A percentile compares a stretch with the other conserved stretches of the same genome.
phyloP scores from a whole-genome alignment of 2,329 filamentous ascomycete species.

The Pestalotiopsis fici region DNA sequence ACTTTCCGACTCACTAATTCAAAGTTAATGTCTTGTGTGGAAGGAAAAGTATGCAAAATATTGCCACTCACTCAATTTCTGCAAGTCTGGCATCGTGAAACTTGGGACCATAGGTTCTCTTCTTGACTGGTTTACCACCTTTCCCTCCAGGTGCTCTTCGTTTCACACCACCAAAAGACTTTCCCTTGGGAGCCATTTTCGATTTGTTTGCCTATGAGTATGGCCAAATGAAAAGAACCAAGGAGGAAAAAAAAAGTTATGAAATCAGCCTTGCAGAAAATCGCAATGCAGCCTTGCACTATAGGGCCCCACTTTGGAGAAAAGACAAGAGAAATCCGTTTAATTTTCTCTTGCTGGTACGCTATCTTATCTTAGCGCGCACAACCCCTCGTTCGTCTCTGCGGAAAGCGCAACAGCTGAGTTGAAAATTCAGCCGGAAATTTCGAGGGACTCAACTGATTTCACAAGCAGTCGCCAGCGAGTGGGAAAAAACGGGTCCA shows the following conservation, averaged over 20 bases:
- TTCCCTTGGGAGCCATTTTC: conserved; percentile 13
- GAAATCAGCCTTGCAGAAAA: conserved; percentile 7
- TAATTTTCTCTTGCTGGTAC: conserved; percentile 21
- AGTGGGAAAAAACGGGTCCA: conserved; percentile 8
- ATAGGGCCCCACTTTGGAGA: background rate
- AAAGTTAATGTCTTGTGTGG: background rate
- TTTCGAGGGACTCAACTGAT: conserved; percentile 20
- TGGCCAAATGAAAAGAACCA: background rate
- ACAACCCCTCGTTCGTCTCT: conserved; percentile 48
- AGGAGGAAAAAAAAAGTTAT: background rate
- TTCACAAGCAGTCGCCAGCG: conserved; percentile 3
- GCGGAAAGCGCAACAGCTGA: conserved; percentile 36
- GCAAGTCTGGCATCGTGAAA: conserved; percentile 50
- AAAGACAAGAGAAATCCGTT: background rate
- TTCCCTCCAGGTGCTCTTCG: conserved; percentile 15
- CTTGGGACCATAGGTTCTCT: conserved; percentile 33
- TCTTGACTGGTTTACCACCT: conserved; percentile 24
- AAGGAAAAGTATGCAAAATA: background rate
- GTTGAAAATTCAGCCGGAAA: conserved; percentile 42
- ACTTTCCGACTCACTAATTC: conserved; percentile 29
- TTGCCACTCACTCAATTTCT: conserved; percentile 39
- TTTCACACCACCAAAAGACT: conserved; percentile 10
- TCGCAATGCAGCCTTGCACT: background rate
- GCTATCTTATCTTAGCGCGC: conserved; percentile 54
- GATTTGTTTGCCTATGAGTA: background rate